Evolutionary conservation across 2,329 filamentous ascomycete genomes (phyloP).

Genomic region (Fusarium brachygibbosum): DNA sequence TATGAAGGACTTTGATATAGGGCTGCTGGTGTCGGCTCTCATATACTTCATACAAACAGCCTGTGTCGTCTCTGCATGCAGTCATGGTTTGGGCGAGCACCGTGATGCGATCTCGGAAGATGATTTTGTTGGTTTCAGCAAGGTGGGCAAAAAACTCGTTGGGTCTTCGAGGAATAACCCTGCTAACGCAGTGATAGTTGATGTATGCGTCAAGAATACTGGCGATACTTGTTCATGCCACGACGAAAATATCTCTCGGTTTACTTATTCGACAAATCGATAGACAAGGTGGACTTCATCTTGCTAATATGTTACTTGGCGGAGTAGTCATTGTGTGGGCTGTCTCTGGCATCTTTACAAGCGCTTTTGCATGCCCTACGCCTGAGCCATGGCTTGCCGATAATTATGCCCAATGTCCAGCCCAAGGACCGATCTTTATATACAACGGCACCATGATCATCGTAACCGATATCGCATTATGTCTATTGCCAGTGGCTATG

Average conservation of each 20-base stretch:
- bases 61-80: slow-evolving; percentile 40
- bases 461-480: slow-evolving; percentile 33
- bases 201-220: slow-evolving; percentile 42
- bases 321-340: slow-evolving; percentile 27
- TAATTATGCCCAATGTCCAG: slow-evolving; percentile 23
- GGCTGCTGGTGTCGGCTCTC: slow-evolving; percentile 10
- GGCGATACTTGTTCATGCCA: slow-evolving; percentile 33
- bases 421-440: slow-evolving; percentile 27
- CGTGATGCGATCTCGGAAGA: slow-evolving; percentile 8
- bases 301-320: slow-evolving; percentile 32
- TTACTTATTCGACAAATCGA: slow-evolving; percentile 45
- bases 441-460: slow-evolving; percentile 42
- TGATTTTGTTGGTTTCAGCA: slow-evolving; percentile 31
- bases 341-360: slow-evolving; percentile 31
- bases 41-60: slow-evolving; percentile 42
- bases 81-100: slow-evolving; percentile 32
- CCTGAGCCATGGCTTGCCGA: slow-evolving; percentile 37
- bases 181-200: slow-evolving; percentile 27
- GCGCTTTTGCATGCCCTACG: slow-evolving; percentile 34
- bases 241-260: slow-evolving; percentile 42
- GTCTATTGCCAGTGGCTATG: slow-evolving; percentile 40
- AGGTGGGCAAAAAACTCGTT: slow-evolving; percentile 1
- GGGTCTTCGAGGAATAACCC: rapidly evolving
- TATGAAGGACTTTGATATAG: slow-evolving; percentile 40
- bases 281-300: slow-evolving; percentile 28